phyloP scores from a whole-genome alignment of 176 grass and related monocot species.

The Bonia amplexicaulis region DNA sequence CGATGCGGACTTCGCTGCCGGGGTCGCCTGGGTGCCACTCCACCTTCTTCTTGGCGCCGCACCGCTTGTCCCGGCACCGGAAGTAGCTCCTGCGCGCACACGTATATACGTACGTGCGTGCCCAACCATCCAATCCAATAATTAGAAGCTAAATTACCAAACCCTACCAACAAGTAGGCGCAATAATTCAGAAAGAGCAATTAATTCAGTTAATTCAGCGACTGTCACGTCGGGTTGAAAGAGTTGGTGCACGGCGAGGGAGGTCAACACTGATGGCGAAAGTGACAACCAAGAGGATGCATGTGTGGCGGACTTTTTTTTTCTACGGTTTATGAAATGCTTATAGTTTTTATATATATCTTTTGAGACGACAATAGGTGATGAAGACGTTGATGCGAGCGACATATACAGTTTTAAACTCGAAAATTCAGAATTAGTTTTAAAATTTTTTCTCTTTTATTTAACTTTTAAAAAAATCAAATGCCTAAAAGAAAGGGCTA shows the following conservation, averaged over 20 bases:
- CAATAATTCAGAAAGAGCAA: background rate
- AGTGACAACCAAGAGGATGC: background rate
- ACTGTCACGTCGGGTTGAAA: background rate
- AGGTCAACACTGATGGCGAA: slow-evolving; percentile 16
- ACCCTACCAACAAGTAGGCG: background rate
- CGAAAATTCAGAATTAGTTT: no score
- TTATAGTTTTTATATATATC: no score
- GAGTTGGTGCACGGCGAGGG: background rate
- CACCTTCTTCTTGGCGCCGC: slow-evolving; percentile 69
- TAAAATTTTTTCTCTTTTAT: no score
- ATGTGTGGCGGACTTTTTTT: background rate
- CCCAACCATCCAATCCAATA: background rate
- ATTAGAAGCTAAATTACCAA: no score
- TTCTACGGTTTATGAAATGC: no score
- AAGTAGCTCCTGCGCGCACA: slow-evolving; percentile 57
- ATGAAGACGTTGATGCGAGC: fast-evolving
- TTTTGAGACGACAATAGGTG: no score
- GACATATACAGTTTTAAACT: fast-evolving
- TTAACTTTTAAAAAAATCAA: no score
- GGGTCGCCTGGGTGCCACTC: slow-evolving; percentile 58
- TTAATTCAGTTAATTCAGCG: background rate
- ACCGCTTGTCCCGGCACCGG: slow-evolving; percentile 59
- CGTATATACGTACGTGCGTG: no score
- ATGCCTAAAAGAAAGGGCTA: no score
- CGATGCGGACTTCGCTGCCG: slow-evolving; percentile 23